Evolutionary conservation across 2,329 filamentous ascomycete genomes (phyloP).

Genomic region (Camptophora hylomeconis): DNA sequence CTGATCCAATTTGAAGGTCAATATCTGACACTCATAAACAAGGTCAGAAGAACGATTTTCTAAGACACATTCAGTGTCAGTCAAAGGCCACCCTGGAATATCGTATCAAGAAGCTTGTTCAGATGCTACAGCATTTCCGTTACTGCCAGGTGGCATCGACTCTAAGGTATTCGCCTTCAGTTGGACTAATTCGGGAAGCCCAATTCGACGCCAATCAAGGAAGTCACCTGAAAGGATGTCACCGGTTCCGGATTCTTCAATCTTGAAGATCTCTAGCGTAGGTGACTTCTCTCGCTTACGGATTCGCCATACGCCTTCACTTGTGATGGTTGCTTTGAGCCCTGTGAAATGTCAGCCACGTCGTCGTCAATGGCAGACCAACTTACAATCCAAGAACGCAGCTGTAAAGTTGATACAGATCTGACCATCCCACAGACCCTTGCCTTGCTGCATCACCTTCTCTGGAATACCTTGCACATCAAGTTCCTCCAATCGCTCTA

Average conservation of each 20-base stretch:
- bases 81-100: too few species aligned
- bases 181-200: too few species aligned
- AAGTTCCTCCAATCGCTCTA: slow-evolving; percentile 63
- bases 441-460: slow-evolving; percentile 54
- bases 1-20: too few species aligned
- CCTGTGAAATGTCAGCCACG: slow-evolving; percentile 31
- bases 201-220: slow-evolving; percentile 50
- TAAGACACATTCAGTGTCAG: too few species aligned
- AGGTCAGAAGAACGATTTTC: too few species aligned
- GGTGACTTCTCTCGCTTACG: slow-evolving; percentile 48
- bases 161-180: too few species aligned
- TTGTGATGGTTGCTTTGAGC: slow-evolving; percentile 44
- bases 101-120: too few species aligned
- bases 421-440: slow-evolving; percentile 75
- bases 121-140: too few species aligned
- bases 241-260: slow-evolving; percentile 63
- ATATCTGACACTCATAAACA: too few species aligned
- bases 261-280: slow-evolving; percentile 58
- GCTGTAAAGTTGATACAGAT: slow-evolving; percentile 84
- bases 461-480: slow-evolving; percentile 67
- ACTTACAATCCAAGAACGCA: slow-evolving; percentile 62
- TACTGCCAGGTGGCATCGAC: too few species aligned
- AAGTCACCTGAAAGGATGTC: slow-evolving; percentile 67
- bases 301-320: slow-evolving; percentile 73
- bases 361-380: neutral